Evolutionary conservation across 164 flowering plant species (phyloP).

Genomic region (Tetrastigma voinierianum): DNA sequence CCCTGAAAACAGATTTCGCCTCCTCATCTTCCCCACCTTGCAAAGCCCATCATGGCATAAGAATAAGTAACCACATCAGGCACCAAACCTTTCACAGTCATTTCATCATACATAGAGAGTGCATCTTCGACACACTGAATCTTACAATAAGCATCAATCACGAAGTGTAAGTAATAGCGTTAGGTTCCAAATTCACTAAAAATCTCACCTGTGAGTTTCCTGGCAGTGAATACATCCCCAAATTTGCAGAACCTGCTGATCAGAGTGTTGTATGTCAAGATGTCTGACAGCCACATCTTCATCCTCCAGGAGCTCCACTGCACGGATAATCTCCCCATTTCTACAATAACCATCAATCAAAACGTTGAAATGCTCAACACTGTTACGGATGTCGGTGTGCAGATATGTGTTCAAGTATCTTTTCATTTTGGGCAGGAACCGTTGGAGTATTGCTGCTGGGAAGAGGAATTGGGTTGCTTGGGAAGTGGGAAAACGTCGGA

Average conservation of each 20-base stretch:
- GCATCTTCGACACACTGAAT: constrained; percentile 55
- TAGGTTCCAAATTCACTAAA: constrained; percentile 29
- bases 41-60: constrained; percentile 65
- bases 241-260: constrained; percentile 61
- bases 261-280: constrained; percentile 67
- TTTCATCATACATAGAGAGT: constrained; percentile 52
- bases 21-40: constrained; percentile 54
- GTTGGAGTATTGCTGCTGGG: too few relatives aligned
- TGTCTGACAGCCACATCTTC: constrained; percentile 51
- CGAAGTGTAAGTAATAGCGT: constrained; percentile 65
- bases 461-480: too few relatives aligned
- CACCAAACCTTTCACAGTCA: constrained; percentile 55
- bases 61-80: constrained; percentile 76
- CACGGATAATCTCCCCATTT: constrained; percentile 38
- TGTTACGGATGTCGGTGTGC: constrained; percentile 27
- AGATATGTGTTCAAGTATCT: too few relatives aligned
- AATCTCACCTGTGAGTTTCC: constrained; percentile 48
- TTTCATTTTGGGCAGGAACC: too few relatives aligned
- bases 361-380: constrained; percentile 56
- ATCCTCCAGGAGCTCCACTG: constrained; percentile 44
- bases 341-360: constrained; percentile 66
- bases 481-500: too few relatives aligned
- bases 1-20: constrained; percentile 50
- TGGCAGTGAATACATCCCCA: constrained; percentile 60
- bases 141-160: constrained; percentile 53